Conservation (phyloP, 352 stramenopile species). For the Phytophthora hybrid region DNA sequence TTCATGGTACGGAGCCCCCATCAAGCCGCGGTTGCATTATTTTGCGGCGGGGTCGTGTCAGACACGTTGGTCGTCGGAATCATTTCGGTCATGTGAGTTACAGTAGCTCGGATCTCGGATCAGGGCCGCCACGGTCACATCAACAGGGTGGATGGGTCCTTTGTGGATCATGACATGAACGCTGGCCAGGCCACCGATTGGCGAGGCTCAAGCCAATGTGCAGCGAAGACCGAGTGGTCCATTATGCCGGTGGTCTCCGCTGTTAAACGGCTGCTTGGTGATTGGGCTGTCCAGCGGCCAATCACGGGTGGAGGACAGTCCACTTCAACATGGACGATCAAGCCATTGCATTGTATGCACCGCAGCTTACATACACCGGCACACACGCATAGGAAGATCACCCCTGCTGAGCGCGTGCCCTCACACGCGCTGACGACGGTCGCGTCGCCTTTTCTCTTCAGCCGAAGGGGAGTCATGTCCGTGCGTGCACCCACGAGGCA, state of each 20-base stretch:
- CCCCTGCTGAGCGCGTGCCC: background rate
- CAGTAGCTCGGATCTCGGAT: background rate
- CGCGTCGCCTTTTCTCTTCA: background rate
- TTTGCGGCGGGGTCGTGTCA: background rate
- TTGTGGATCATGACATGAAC: background rate
- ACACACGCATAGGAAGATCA: slow-evolving; percentile 12
- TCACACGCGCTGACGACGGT: background rate
- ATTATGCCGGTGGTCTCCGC: slow-evolving; percentile 5
- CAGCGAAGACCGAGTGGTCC: slow-evolving; percentile 1
- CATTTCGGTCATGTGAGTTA: background rate
- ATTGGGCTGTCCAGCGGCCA: background rate
- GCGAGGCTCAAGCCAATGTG: background rate
- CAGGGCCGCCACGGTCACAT: background rate
- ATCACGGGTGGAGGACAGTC: background rate
- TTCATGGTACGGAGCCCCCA: background rate
- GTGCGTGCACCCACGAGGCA: background rate
- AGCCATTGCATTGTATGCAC: background rate
- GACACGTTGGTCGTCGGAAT: background rate
- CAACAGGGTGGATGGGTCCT: background rate
- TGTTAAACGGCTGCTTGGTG: background rate
- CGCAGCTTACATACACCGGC: background rate
- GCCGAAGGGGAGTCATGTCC: background rate
- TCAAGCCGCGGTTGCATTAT: background rate
- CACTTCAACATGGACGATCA: slow-evolving; percentile 6
- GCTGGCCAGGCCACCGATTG: background rate